A percentile compares a stretch with the other conserved stretches of the same genome.
Evolutionary conservation across 1,284 basidiomycete genomes (phyloP).

Genomic region (Cryptococcus depauperatus): DNA sequence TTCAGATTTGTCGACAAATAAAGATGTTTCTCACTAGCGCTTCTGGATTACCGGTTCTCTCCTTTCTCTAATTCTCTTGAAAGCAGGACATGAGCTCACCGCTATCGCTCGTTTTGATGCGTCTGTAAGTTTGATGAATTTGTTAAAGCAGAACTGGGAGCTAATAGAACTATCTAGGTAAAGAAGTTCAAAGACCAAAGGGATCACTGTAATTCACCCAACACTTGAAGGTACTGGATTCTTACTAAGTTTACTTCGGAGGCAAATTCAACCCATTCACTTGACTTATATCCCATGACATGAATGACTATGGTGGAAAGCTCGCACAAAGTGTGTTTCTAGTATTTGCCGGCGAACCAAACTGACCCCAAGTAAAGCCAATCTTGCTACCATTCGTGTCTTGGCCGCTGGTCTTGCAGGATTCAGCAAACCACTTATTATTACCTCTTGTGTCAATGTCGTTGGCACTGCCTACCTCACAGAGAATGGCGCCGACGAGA

Average conservation of each 20-base stretch:
- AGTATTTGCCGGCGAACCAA: neutral
- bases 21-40: slow-evolving; percentile 18
- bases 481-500: neutral
- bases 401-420: slow-evolving; percentile 18
- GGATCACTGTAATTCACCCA: slow-evolving; percentile 17
- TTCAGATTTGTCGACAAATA: too few species aligned
- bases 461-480: neutral
- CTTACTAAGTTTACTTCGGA: slow-evolving; percentile 16
- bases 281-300: slow-evolving; percentile 27
- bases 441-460: slow-evolving; percentile 8
- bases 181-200: slow-evolving; percentile 14
- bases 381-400: slow-evolving; percentile 14
- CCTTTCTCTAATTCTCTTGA: slow-evolving; percentile 19
- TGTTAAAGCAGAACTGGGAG: neutral
- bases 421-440: slow-evolving; percentile 21
- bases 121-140: slow-evolving; percentile 7
- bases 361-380: slow-evolving; percentile 1
- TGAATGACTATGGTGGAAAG: slow-evolving; percentile 5
- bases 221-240: slow-evolving; percentile 20
- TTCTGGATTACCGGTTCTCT: slow-evolving; percentile 24
- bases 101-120: slow-evolving; percentile 25
- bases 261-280: slow-evolving; percentile 32
- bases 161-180: neutral
- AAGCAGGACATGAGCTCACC: slow-evolving; percentile 22
- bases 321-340: slow-evolving; percentile 6